Evolutionary conservation across 345 rosid species (phyloP).

Genomic region (Eucalyptus tenuipes): DNA sequence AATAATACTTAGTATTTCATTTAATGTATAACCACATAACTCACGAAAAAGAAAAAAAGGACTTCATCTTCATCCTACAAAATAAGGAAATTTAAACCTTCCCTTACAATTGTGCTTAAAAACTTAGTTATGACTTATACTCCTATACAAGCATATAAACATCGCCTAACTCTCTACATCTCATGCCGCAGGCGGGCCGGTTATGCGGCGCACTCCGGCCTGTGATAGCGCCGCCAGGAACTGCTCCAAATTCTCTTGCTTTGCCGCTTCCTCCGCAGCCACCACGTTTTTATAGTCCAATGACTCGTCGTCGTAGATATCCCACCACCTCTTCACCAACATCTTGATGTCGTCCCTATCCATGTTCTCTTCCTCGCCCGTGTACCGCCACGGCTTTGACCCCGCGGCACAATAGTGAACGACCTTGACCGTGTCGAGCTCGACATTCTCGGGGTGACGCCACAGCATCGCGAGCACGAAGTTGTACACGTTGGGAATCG

Average conservation of each 20-base stretch:
- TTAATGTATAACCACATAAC: background rate
- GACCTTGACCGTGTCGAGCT: constrained; percentile 16
- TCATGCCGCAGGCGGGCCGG: constrained; percentile 29
- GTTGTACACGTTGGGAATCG: constrained; percentile 22
- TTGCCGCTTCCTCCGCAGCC: background rate
- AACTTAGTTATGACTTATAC: background rate
- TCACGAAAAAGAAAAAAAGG: background rate
- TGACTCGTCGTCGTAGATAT: constrained; percentile 26
- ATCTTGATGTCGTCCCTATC: constrained; percentile 24
- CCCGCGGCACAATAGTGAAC: constrained; percentile 40
- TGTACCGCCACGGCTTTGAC: constrained; percentile 42
- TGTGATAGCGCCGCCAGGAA: constrained; percentile 15
- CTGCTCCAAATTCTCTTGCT: background rate
- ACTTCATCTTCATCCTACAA: background rate
- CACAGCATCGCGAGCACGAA: constrained; percentile 43
- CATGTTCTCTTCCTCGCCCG: constrained; percentile 38
- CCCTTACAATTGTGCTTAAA: background rate
- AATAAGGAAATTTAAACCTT: background rate
- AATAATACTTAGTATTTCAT: background rate
- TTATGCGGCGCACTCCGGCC: constrained; percentile 4
- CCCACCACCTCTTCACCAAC: constrained; percentile 37
- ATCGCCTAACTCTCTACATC: background rate
- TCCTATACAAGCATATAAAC: background rate
- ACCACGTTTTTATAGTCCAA: constrained; percentile 8
- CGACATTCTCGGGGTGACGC: constrained; percentile 36